Evolutionary conservation across 2,329 filamentous ascomycete species (phyloP), one percentile per base, ranked within the genome.

Genomic region (Phyllosticta paracitricarpa): DNA sequence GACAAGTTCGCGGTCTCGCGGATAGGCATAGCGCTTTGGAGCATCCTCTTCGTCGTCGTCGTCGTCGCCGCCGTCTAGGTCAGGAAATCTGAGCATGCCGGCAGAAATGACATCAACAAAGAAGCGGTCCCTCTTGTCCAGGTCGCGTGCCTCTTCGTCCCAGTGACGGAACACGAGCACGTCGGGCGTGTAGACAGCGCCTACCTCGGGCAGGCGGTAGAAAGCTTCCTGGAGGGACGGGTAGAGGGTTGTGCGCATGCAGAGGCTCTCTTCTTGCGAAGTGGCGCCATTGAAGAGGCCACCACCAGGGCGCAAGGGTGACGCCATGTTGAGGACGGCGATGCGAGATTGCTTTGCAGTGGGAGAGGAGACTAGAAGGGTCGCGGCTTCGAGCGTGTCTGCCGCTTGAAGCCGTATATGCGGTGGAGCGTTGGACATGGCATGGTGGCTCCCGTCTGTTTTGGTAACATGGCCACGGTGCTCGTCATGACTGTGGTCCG

Each of bases 251-350:
- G 81, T 84, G 17, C 82, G 80, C 65, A 81, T 77, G 66, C 84
- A 87, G 2, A 88, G 76, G 25, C 78, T 82, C 66, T 86, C 84
- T 67, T 87, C 84, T 64, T 86, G 83, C 3, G 79, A 80, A 8
- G 80, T 81, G 0, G 83, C 82, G 22, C 85, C 85, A 14, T 78
- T 78, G 0, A 86, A 70, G 30, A 87, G 80, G 0, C 84, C 85
- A 7, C 84, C 84, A 12, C 85, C 85, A 0, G 84, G 82, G 0
- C 78, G 78, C 0, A 85, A 76, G 0, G 83, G 82, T 0, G 84
- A 87, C 0, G 83, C 84, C 83, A 87, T 86, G 69, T 85, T 86
- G 2, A 87, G 75, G 25, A 87, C 75, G 3, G 78, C 82, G 1
- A 83, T 76, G 48, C 79, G 79, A 1, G 68, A 65, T 14, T 61